Base-by-base conservation (phyloP, 164 flowering plant genomes). In the Stephania yunnanensis region DNA sequence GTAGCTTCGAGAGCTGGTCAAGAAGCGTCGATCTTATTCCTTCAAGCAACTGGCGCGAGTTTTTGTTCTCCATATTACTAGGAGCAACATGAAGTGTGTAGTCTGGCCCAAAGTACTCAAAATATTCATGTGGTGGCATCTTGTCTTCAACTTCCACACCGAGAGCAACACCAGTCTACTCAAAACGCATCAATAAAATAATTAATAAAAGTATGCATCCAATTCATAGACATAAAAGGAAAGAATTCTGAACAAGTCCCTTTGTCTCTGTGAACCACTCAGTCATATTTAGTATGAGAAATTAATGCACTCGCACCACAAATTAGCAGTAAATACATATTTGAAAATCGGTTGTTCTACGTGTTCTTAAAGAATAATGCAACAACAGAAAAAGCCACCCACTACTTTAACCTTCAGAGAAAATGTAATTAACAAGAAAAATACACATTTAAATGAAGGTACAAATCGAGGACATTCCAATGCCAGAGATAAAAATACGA, bases 11-110 rank as follows among this genome's bases (percentile, higher is more conserved):
- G 8, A 92, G 87, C 80, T 89, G 77, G 0, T 92, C 91, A 82
- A 92, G 94, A 75, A 89, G 87, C 80, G 88, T 86, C 61, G 77
- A 44, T 75, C 85, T 86, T 68, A 90, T 90, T 2, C 87, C 90
- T 7, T 92, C 97, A 81, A 90, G 75, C 68, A 84, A 68, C 46
- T 80, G 87, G 31, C 85, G 87, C 1, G 97, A 84, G 71, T 92
- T 92, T 79, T 92, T 92, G 68, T 92, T 90, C 80, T 92, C 97
- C 97, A 92, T 92, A 79, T 92, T 92, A 86, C 97, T 92, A 44
- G 97, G 94, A 71, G 93, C 93, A 81, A 92, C 94, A 82, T 90
- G 92, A 77, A 92, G 91, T 55, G 91, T 84, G 78, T 90, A 91
- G 74, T 90, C 94, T 68, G 97, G 97, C 76, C 97, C 94, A 83